Percentiles rank a stretch among this genome's conserved stretches.
Evolutionary conservation across 345 rosid species (phyloP).

Genomic region (Lepidium aucheri): DNA sequence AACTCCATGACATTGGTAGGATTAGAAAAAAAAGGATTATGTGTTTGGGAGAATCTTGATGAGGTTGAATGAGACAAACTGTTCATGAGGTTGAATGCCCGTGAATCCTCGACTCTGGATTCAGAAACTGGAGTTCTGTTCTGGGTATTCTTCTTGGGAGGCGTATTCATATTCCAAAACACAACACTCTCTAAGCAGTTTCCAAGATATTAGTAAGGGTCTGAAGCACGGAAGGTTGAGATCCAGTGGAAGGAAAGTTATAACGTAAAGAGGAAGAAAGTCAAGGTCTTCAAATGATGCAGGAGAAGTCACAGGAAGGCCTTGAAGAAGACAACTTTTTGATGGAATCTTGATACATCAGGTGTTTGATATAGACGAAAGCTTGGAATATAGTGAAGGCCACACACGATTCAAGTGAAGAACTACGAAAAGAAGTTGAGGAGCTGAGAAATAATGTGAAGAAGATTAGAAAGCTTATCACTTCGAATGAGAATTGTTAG

Average conservation of each 20-base stretch:
- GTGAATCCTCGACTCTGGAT: constrained; percentile 87
- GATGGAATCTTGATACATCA: constrained; percentile 47
- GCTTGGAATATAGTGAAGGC: constrained; percentile 47
- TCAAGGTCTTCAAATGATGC: constrained; percentile 33
- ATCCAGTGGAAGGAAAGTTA: constrained; percentile 37
- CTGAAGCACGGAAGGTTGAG: constrained; percentile 40
- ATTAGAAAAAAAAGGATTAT: constrained; percentile 30
- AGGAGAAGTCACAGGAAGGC: constrained; percentile 46
- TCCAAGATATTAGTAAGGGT: constrained; percentile 27
- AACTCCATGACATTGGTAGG: constrained; percentile 23
- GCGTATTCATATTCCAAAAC: constrained; percentile 62
- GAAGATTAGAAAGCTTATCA: constrained; percentile 39
- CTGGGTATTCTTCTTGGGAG: constrained; percentile 56
- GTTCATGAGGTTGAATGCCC: constrained; percentile 77
- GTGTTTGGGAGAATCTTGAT: constrained; percentile 52
- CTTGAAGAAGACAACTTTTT: constrained; percentile 42
- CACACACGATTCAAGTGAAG: constrained; percentile 36
- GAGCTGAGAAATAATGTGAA: constrained; percentile 47
- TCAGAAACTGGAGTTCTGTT: constrained; percentile 52
- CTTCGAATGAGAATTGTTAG: constrained; percentile 35
- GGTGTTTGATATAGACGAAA: constrained; percentile 38
- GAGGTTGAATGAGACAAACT: constrained; percentile 94
- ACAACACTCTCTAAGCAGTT: constrained; percentile 19
- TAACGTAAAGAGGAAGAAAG: constrained; percentile 43
- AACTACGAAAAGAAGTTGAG: constrained; percentile 47